These are phyloP conservation scores for Penicillium desertorum DNA, from an alignment of 495 filamentous ascomycete genomes.

Conservation along the genomic window DNA sequence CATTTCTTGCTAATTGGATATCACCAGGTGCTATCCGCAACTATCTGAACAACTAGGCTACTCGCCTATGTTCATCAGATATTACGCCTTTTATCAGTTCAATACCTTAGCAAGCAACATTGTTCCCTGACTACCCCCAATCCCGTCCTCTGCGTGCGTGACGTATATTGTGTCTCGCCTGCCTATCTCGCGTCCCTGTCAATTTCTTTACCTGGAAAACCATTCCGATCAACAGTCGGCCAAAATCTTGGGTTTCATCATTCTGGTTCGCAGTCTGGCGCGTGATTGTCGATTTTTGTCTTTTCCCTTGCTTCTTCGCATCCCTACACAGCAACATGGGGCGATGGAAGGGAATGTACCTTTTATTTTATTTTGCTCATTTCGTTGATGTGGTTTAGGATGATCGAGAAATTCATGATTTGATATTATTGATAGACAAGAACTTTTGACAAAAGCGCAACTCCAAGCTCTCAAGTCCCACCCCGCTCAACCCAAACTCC, in stretches of 20 bases:
- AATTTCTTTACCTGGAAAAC: conserved; percentile 10
- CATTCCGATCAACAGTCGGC: conserved; percentile 6
- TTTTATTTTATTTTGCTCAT: conserved; percentile 15
- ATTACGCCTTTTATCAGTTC: conserved; percentile 19
- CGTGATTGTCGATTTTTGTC: conserved; percentile 4
- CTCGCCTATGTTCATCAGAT: conserved; percentile 12
- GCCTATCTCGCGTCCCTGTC: conserved; percentile 2
- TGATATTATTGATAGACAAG: conserved; percentile 12
- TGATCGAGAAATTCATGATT: conserved; percentile 25
- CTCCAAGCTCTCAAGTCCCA: neutral
- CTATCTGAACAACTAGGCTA: conserved; percentile 55
- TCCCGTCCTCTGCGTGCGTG: conserved; percentile 19
- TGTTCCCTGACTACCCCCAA: conserved; percentile 10
- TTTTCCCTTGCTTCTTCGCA: neutral
- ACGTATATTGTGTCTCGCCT: conserved; percentile 23
- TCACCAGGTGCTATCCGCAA: conserved; percentile 66
- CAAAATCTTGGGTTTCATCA: conserved; percentile 11
- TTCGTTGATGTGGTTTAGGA: conserved; percentile 20
- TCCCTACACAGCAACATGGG: conserved; percentile 16
- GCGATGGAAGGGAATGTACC: conserved; percentile 11
- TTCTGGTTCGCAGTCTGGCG: conserved; percentile 15
- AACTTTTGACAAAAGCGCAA: conserved; percentile 1
- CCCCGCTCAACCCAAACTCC: conserved; percentile 20
- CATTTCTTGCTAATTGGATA: conserved; percentile 12
- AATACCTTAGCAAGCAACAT: conserved; percentile 31